Evolutionary conservation across 148 eudicot genomes (phyloP).

Genomic region (Vaccinium myrtillus): DNA sequence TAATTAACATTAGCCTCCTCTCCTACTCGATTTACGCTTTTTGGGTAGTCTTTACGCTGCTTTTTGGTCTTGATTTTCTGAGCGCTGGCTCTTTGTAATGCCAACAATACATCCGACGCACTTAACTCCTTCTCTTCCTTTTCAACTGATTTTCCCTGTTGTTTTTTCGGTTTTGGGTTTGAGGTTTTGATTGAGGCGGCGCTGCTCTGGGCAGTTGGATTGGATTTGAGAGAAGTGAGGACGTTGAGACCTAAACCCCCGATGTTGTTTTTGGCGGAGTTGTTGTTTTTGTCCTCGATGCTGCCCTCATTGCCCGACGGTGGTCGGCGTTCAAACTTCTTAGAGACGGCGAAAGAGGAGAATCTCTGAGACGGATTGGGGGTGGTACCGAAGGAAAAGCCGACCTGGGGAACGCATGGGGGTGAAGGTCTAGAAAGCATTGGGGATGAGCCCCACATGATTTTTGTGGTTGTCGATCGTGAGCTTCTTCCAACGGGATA

Average conservation of each 20-base stretch:
- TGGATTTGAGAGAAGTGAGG: conserved; percentile 21
- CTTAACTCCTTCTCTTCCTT: conserved; percentile 26
- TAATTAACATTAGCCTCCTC: conserved; percentile 11
- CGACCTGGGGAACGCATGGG: neutral
- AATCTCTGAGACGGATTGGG: neutral
- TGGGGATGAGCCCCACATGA: conserved; percentile 12
- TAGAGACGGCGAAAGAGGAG: neutral
- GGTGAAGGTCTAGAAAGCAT: neutral
- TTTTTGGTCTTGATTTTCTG: conserved; percentile 27
- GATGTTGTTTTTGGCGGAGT: neutral
- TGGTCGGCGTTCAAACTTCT: neutral
- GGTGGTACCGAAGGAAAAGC: neutral
- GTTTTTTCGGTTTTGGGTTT: neutral
- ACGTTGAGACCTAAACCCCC: conserved; percentile 31
- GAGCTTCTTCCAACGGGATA: neutral
- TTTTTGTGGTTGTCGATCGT: neutral
- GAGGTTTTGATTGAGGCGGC: neutral
- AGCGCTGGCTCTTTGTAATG: conserved; percentile 44
- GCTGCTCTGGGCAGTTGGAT: neutral
- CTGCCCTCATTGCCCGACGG: neutral
- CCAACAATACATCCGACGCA: conserved; percentile 51
- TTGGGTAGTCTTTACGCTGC: conserved; percentile 18
- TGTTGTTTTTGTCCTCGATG: too few relatives aligned
- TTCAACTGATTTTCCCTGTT: neutral
- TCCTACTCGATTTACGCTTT: neutral